phyloP scores from a whole-genome alignment of 352 stramenopile genomes.

The Aphanomyces astaci region DNA sequence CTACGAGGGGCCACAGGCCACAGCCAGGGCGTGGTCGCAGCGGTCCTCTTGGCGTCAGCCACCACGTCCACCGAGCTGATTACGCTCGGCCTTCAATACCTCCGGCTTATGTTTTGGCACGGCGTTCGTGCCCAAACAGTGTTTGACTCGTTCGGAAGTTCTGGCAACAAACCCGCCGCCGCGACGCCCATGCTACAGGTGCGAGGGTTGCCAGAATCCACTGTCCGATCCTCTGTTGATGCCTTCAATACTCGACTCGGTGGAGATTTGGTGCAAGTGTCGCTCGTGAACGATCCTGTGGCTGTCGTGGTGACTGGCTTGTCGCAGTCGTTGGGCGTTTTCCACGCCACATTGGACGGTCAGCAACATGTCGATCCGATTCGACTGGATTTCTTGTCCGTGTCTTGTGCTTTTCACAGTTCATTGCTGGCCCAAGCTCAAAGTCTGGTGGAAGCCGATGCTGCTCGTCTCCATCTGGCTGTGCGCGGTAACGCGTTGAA shows the following conservation, averaged over 20 bases:
- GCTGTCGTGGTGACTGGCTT: conserved; percentile 68
- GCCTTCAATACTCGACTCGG: conserved; percentile 27
- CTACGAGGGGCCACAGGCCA: conserved; percentile 47
- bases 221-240: conserved; percentile 34
- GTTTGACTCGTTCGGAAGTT: conserved; percentile 28
- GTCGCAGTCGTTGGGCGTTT: conserved; percentile 38
- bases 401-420: conserved; percentile 77
- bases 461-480: conserved; percentile 36
- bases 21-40: conserved; percentile 73
- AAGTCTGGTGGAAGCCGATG: conserved; percentile 37
- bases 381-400: conserved; percentile 56
- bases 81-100: conserved; percentile 33
- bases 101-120: conserved; percentile 80
- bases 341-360: conserved; percentile 42
- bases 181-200: conserved; percentile 70
- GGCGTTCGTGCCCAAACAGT: conserved; percentile 63
- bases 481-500: conserved; percentile 42
- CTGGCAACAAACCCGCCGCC: conserved; percentile 21
- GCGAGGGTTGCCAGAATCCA: conserved; percentile 47
- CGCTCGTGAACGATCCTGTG: conserved; percentile 52
- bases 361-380: no score
- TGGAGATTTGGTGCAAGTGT: conserved; percentile 48
- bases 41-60: conserved; percentile 51
- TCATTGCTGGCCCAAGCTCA: conserved; percentile 37
- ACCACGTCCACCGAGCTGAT: conserved; percentile 46